phyloP scores from a whole-genome alignment of 139 green algal species.

The Chlamydomonas asymmetrica region DNA sequence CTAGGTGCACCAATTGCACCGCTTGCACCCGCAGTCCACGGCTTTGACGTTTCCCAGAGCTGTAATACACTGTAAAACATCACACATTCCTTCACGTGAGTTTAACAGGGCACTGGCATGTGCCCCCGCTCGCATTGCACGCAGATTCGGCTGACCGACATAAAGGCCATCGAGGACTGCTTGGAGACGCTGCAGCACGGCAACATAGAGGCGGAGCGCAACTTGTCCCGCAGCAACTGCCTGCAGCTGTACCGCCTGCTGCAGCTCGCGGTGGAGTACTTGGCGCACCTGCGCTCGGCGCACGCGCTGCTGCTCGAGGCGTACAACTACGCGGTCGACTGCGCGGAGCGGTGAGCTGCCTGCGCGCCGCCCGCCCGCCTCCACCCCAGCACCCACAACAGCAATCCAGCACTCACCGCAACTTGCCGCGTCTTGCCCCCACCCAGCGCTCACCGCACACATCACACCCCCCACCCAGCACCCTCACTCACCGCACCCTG shows the following conservation, averaged over 20 bases:
- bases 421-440: no score
- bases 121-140: not conserved
- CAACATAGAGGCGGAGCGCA: slow-evolving; percentile 5
- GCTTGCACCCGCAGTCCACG: not conserved
- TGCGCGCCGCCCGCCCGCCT: no score
- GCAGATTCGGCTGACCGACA: slow-evolving; percentile 46
- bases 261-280: slow-evolving; percentile 50
- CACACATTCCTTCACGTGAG: not conserved
- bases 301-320: slow-evolving; percentile 33
- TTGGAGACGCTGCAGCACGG: slow-evolving; percentile 45
- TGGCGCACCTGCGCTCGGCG: slow-evolving; percentile 39
- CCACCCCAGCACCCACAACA: no score
- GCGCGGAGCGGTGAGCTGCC: slow-evolving; percentile 15
- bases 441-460: no score
- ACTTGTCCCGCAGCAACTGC: slow-evolving; percentile 41
- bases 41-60: not conserved
- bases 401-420: no score
- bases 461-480: no score
- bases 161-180: slow-evolving; percentile 41
- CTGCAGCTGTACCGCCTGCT: slow-evolving; percentile 50
- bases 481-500: no score
- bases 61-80: not conserved
- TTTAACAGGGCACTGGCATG: not conserved
- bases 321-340: slow-evolving; percentile 3
- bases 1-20: not conserved